These are phyloP conservation scores for Trichophaea hybrida DNA, from an alignment of 2,329 filamentous ascomycete species.

Conservation along the genomic window DNA sequence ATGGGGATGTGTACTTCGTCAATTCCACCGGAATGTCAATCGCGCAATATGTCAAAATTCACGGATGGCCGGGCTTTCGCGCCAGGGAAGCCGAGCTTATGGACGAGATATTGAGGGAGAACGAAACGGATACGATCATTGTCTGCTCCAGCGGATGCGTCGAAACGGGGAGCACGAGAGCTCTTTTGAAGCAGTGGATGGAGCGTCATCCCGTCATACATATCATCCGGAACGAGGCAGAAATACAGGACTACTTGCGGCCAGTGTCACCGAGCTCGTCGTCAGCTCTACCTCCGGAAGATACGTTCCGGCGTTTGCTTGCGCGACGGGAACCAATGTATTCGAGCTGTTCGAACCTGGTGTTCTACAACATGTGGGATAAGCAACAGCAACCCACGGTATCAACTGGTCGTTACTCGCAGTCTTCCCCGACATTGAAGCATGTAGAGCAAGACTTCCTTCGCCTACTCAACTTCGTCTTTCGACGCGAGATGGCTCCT, in stretches of 20 bases:
- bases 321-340: conserved; percentile 35
- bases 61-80: conserved; percentile 49
- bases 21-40: conserved; percentile 48
- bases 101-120: conserved; percentile 43
- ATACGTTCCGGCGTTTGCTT: conserved; percentile 45
- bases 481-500: conserved; percentile 11
- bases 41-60: conserved; percentile 46
- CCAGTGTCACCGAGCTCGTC: conserved; percentile 24
- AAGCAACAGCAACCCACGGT: conserved; percentile 29
- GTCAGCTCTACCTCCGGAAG: conserved; percentile 35
- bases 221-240: conserved; percentile 48
- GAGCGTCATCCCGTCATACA: conserved; percentile 56
- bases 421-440: conserved; percentile 53
- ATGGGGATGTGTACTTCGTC: conserved; percentile 54
- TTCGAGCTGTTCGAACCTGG: conserved; percentile 54
- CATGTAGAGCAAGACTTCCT: conserved; percentile 54
- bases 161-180: conserved; percentile 45
- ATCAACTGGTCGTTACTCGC: conserved; percentile 32
- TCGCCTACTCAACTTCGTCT: conserved; percentile 40
- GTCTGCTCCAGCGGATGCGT: conserved; percentile 57
- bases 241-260: conserved; percentile 47
- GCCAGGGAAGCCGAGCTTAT: conserved; percentile 49
- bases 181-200: conserved; percentile 47
- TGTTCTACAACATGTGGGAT: conserved; percentile 63
- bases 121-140: conserved; percentile 49